Evolutionary conservation across 208 protist species (phyloP).

Genomic region (Trypanosoma platydactyli): DNA sequence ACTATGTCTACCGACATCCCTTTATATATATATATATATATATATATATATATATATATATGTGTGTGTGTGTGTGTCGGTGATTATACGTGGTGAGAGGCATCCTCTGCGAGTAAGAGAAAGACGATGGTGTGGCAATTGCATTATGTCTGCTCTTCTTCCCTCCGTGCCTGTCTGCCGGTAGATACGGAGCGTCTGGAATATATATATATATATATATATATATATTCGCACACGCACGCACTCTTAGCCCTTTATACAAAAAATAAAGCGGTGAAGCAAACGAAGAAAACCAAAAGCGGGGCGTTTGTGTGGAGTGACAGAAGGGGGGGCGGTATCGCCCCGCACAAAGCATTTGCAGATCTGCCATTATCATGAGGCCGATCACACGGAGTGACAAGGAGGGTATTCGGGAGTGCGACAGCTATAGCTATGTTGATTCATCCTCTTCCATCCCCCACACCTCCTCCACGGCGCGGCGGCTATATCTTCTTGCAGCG

Average conservation of each 20-base stretch:
- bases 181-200: not conserved
- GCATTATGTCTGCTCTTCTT: slow-evolving; percentile 2
- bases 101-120: too few relatives aligned
- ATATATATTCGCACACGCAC: not conserved
- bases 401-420: not conserved
- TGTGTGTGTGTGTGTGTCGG: not conserved
- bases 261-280: too few relatives aligned
- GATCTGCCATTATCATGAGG: not conserved
- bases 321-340: too few relatives aligned
- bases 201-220: slow-evolving; percentile 27
- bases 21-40: slow-evolving; percentile 6
- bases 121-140: too few relatives aligned
- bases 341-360: not conserved
- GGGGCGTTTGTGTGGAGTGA: too few relatives aligned
- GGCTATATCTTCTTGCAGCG: slow-evolving; percentile 14
- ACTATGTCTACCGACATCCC: not conserved
- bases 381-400: not conserved
- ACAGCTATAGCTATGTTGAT: not conserved
- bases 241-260: too few relatives aligned
- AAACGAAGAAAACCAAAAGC: too few relatives aligned
- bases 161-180: not conserved
- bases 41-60: slow-evolving; percentile 22
- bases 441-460: not conserved
- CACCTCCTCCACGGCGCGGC: not conserved
- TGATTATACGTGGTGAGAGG: too few relatives aligned